Evolutionary conservation across 257 asterid species (phyloP).

Genomic region (Pogostemon cablin): DNA sequence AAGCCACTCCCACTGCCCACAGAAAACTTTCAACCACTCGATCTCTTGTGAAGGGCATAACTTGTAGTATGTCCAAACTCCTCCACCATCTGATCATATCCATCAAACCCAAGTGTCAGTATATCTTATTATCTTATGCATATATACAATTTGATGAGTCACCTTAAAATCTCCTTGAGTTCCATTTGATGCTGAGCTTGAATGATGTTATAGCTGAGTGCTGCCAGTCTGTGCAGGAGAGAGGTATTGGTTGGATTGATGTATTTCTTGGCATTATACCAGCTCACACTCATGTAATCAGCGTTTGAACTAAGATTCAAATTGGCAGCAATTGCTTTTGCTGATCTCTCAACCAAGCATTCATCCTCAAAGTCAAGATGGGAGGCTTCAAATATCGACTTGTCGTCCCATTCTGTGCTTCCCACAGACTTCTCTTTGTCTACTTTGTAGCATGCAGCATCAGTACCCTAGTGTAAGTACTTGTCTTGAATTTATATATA

Average conservation of each 20-base stretch:
- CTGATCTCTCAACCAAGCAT: conserved; percentile 28
- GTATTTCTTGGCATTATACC: conserved; percentile 54
- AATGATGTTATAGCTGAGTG: conserved; percentile 58
- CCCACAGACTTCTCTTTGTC: conserved; percentile 33
- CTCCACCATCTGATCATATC: conserved; percentile 58
- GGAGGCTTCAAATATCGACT: conserved; percentile 55
- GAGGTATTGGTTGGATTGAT: conserved; percentile 23
- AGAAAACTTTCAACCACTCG: conserved; percentile 57
- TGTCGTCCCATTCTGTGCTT: conserved; percentile 17
- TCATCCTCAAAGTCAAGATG: conserved; percentile 47
- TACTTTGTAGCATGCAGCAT: conserved; percentile 32
- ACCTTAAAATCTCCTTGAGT: conserved; percentile 57
- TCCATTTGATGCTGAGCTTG: conserved; percentile 62
- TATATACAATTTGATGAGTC: not conserved
- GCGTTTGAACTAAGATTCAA: not conserved
- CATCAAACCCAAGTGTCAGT: not conserved
- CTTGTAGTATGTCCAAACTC: conserved; percentile 39
- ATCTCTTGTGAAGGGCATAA: conserved; percentile 52
- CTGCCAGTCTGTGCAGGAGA: conserved; percentile 43
- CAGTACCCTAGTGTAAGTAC: not conserved
- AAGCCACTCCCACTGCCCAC: conserved; percentile 56
- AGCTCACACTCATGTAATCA: conserved; percentile 38
- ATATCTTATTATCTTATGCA: too few relatives aligned
- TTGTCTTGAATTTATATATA: not conserved
- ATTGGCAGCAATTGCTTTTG: conserved; percentile 27